Percentiles rank a stretch among this genome's conserved stretches.
Evolutionary conservation across 345 rosid genomes (phyloP).

Genomic region (Salix brachista): DNA sequence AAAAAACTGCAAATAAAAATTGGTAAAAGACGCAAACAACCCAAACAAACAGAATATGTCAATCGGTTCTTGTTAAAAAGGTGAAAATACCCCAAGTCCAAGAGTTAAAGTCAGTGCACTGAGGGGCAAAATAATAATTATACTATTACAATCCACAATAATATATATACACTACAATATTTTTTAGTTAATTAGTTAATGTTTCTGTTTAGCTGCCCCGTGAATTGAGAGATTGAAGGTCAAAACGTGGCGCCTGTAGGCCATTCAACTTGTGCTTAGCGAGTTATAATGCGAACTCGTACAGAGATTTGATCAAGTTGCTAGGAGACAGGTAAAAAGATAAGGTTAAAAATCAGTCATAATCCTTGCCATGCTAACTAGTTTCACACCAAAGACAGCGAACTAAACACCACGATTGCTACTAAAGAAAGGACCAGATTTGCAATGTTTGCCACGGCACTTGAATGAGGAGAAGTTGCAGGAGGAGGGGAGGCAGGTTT

Average conservation of each 20-base stretch:
- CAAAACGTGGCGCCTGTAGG: neutral
- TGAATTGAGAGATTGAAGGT: neutral
- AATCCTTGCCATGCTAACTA: neutral
- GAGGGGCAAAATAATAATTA: too few species aligned
- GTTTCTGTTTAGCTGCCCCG: neutral
- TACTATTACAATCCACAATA: too few species aligned
- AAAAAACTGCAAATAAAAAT: too few species aligned
- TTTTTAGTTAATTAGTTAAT: neutral
- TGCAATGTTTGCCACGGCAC: conserved; percentile 18
- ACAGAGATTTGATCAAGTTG: neutral
- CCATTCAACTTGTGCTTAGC: neutral
- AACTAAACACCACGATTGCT: conserved; percentile 29
- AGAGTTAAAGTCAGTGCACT: too few species aligned
- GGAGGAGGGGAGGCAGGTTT: conserved; percentile 6
- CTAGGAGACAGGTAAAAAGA: neutral
- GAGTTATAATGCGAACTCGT: neutral
- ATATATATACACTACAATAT: too few species aligned
- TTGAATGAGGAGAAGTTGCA: conserved; percentile 25
- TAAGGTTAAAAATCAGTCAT: neutral
- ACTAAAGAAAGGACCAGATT: conserved; percentile 31
- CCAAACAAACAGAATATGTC: too few species aligned
- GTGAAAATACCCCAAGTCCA: too few species aligned
- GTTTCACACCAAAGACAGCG: conserved; percentile 16
- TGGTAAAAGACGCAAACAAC: too few species aligned
- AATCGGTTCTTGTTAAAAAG: too few species aligned